Base-by-base conservation (phyloP, 352 stramenopile species). In the Nothophytophthora sp. region DNA sequence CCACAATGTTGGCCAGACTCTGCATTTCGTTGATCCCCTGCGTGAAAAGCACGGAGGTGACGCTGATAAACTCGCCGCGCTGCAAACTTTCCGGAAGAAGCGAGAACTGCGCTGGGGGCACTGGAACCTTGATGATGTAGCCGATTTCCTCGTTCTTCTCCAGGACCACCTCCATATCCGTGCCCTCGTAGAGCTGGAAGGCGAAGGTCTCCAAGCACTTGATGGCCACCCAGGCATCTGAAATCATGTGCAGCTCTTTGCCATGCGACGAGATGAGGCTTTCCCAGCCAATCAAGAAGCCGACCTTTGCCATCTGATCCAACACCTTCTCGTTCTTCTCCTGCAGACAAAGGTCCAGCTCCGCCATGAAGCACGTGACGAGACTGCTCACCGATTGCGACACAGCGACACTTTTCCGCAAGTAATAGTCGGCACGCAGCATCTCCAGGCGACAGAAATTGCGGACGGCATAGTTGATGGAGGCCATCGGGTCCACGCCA, bases 171-270 rank as follows among this genome's bases (percentile, higher is more conserved):
- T 81, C 76, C 30, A 67, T 63, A 12, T 53, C 41, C 28, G 55
- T 59, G 1, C 50, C 62, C 34, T 88, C 69, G 38, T 72, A 60
- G 0, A 97, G 67, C 70, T 92, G 75, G 50, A 95, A 92, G 0
- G 81, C 80, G 41, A 95, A 92, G 10, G 77, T 88, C 48, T 93
- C 82, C 15, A 95, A 59, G 34, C 81, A 95, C 61, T 96, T 92
- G 47, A 95, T 92, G 5, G 90, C 86, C 13, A 95, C 85, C 72
- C 80, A 93, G 3, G 92, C 75, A 43, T 97, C 90, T 16, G 88
- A 90, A 24, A 99, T 85, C 96, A 99, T 99, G 35, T 85, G 88
- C 27, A 98, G 55, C 52, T 99, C 96, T 55, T 98, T 98, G 22
- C 94, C 95, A 32, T 97, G 91, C 13, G 95, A 96, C 51, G 86